These are phyloP conservation scores for Aureobasidium sp. DNA, from an alignment of 2,329 filamentous ascomycete genomes.

Conservation along the genomic window DNA sequence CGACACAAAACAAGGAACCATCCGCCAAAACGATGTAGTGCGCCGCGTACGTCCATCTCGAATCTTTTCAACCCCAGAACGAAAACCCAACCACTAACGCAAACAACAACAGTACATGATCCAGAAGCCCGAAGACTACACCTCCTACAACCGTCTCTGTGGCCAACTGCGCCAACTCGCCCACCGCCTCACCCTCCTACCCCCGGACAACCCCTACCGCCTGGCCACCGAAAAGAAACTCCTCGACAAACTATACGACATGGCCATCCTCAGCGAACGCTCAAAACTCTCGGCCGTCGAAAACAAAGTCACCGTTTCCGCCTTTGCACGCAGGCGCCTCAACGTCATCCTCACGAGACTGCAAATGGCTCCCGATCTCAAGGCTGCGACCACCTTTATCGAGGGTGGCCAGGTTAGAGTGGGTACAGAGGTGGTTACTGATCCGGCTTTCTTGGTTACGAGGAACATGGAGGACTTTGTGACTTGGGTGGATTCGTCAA, in stretches of 20 bases:
- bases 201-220: conserved; percentile 68
- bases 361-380: conserved; percentile 85
- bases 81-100: too few relatives aligned
- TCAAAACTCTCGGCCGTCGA: conserved; percentile 65
- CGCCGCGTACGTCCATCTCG: conserved; percentile 44
- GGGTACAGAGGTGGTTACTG: conserved; percentile 81
- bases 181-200: conserved; percentile 73
- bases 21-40: conserved; percentile 5
- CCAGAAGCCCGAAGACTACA: conserved; percentile 81
- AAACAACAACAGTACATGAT: conserved; percentile 47
- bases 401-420: conserved; percentile 92
- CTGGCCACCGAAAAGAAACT: conserved; percentile 78
- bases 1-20: conserved; percentile 42
- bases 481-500: conserved; percentile 90
- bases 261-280: conserved; percentile 64
- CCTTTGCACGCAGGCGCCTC: conserved; percentile 43
- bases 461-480: conserved; percentile 91
- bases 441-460: conserved; percentile 82
- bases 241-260: conserved; percentile 84
- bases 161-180: conserved; percentile 79
- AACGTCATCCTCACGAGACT: conserved; percentile 78
- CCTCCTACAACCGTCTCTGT: conserved; percentile 35
- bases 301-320: conserved; percentile 77
- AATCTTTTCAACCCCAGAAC: too few relatives aligned
- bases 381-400: conserved; percentile 70